Evolutionary conservation across 2,329 filamentous ascomycete species (phyloP).

Genomic region (Paraphaeosphaeria sporulosa): DNA sequence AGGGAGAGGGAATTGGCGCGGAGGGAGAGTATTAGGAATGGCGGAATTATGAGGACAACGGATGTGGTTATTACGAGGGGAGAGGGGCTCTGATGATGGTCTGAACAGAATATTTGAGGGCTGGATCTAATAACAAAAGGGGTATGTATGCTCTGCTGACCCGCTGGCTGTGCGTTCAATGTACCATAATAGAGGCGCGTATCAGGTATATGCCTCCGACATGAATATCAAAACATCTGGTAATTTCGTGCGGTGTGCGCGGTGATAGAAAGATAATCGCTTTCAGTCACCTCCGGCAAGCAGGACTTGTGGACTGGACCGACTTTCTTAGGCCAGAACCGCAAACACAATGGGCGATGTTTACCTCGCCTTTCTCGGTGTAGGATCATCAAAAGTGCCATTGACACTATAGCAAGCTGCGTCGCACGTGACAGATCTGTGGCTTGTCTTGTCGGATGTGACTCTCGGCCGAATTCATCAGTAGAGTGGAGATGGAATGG

Average conservation of each 20-base stretch:
- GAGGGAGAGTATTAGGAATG: slow-evolving; percentile 11
- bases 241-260: background rate
- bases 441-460: background rate
- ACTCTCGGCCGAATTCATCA: background rate
- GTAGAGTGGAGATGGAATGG: background rate
- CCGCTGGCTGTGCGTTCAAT: background rate
- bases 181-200: slow-evolving; percentile 1
- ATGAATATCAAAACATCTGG: background rate
- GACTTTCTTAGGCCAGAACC: too few relatives aligned
- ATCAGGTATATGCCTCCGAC: background rate
- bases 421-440: background rate
- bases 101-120: background rate
- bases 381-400: background rate
- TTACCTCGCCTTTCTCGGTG: background rate
- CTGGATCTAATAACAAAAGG: background rate
- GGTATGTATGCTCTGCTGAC: slow-evolving; percentile 1
- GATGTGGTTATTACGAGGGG: slow-evolving; percentile 26
- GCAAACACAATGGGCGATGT: too few relatives aligned
- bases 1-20: slow-evolving; percentile 8
- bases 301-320: too few relatives aligned
- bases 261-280: background rate
- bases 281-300: too few relatives aligned
- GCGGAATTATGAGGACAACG: slow-evolving; percentile 28
- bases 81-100: background rate
- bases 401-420: background rate